Base-by-base conservation (phyloP, 345 rosid species). In the Camelina laxa region DNA sequence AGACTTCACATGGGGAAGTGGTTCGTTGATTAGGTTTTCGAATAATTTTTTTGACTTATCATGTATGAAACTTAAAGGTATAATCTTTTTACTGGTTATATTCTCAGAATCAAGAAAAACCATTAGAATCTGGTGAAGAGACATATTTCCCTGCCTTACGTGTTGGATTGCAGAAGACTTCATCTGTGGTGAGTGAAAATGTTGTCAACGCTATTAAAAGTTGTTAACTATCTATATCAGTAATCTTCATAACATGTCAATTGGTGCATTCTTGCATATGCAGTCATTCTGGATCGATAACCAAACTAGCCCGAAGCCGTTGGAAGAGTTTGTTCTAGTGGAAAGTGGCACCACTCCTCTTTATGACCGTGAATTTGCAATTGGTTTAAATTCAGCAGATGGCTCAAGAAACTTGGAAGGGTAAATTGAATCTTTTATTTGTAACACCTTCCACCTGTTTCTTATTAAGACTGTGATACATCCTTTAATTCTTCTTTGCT, bases 271-370 rank as follows among this genome's bases (percentile, higher is more conserved):
- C 45, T 62, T 87, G 79, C 60, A 47, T 76, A 42, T 85, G 88
- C 77, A 92, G 99, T 86, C 96, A 47, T 95, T 90, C 81, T 89
- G 96, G 96, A 87, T 96, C 50, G 98, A 92, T 82, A 85, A 86
- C 54, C 88, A 84, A 85, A 80, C 88, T 48, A 77, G 78, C 70
- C 77, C 76, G 39, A 67, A 62, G 73, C 77, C 58, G 5, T 74
- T 67, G 69, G 70, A 71, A 64, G 87, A 60, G 35, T 73, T 79
- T 30, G 65, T 80, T 75, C 77, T 83, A 19, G 76, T 82, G 55
- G 89, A 90, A 75, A 63, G 84, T 75, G 80, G 81, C 77, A 69
- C 64, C 35, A 88, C 87, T 50, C 99, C 98, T 36, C 87, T 89
- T 60, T 92, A 96, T 87, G 97, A 96, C 76, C 99, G 99, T 79